A percentile compares a stretch with the other conserved stretches of the same genome.
Conservation (phyloP, 495 filamentous ascomycete genomes). For the Parathielavia hyrcaniae region DNA sequence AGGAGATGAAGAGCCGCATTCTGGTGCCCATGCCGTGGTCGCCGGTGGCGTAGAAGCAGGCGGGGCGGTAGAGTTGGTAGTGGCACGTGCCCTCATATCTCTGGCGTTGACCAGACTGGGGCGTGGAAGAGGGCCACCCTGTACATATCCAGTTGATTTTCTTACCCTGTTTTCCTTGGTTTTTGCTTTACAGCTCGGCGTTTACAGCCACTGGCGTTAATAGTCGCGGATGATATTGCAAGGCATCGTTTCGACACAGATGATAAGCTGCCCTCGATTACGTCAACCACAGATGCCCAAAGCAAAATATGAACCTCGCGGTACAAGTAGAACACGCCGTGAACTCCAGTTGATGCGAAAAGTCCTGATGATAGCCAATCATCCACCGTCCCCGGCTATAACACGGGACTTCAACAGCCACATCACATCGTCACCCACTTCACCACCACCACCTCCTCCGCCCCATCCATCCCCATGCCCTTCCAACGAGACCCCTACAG, state of each 20-base stretch:
- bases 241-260: background rate
- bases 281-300: conserved; percentile 15
- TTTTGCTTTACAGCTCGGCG: background rate
- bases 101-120: background rate
- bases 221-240: background rate
- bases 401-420: background rate
- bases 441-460: background rate
- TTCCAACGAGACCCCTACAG: too few species aligned
- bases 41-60: conserved; percentile 60
- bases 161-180: background rate
- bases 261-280: background rate
- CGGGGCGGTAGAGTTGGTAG: background rate
- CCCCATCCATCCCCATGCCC: background rate
- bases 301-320: conserved; percentile 26
- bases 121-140: background rate
- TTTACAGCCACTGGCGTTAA: conserved; percentile 1
- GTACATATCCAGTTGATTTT: background rate
- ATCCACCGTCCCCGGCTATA: conserved; percentile 3
- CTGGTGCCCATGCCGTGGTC: conserved; percentile 95
- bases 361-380: background rate
- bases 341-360: conserved; percentile 26
- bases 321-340: conserved; percentile 20
- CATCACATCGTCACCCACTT: background rate
- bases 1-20: conserved; percentile 90
- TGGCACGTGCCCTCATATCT: too few species aligned